Evolutionary conservation across 192 early-diverging fungal species (phyloP).

Genomic region (Linnemannia hyalina): DNA sequence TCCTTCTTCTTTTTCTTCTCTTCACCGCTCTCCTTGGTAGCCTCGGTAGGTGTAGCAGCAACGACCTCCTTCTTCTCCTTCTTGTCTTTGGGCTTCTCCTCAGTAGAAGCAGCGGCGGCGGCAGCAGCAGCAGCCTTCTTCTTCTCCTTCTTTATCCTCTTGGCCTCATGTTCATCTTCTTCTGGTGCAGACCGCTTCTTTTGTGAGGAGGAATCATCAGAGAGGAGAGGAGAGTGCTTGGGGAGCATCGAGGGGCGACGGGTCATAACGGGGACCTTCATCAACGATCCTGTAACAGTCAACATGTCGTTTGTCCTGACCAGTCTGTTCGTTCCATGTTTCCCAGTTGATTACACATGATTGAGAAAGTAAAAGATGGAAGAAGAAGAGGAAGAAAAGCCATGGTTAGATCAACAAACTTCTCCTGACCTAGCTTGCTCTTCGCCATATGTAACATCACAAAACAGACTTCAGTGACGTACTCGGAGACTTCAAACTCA

Average conservation of each 20-base stretch:
- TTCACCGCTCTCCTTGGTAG: not conserved
- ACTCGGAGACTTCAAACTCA: conserved; percentile 80
- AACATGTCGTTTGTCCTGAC: conserved; percentile 87
- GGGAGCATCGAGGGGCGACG: conserved; percentile 45
- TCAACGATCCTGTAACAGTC: conserved; percentile 83
- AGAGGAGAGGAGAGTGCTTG: conserved; percentile 22
- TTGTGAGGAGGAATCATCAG: conserved; percentile 18
- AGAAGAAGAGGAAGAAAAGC: conserved; percentile 3
- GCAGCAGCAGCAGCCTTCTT: conserved; percentile 23
- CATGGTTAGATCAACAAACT: not conserved
- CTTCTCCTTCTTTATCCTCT: conserved; percentile 61
- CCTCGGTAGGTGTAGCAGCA: not conserved
- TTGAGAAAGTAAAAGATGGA: not conserved
- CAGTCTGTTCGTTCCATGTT: conserved; percentile 61
- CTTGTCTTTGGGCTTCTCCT: conserved; percentile 28
- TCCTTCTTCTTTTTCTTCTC: conserved; percentile 18
- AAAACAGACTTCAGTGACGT: conserved; percentile 45
- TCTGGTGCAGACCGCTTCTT: conserved; percentile 52
- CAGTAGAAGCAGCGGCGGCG: not conserved
- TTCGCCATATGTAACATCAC: not conserved
- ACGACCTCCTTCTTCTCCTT: conserved; percentile 25
- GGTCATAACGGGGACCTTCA: conserved; percentile 40
- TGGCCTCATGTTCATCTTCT: conserved; percentile 25
- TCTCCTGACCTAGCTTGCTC: not conserved
- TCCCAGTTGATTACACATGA: not conserved